Conservation (phyloP, 2,329 filamentous ascomycete genomes). For the Calonectria hongkongensis region DNA sequence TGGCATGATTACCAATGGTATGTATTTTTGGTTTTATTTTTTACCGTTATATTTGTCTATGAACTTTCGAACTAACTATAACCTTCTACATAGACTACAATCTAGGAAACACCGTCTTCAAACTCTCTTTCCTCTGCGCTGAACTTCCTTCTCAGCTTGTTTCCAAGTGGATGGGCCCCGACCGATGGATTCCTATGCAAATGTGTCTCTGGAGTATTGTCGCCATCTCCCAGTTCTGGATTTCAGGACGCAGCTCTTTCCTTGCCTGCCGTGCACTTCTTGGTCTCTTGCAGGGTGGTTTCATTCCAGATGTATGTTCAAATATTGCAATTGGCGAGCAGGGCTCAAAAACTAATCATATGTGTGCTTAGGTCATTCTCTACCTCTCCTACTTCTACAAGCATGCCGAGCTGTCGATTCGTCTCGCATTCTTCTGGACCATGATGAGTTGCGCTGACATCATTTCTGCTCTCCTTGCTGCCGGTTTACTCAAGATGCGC, state of each 20-base stretch:
- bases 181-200: conserved; percentile 76
- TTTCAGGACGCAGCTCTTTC: conserved; percentile 32
- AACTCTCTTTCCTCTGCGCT: conserved; percentile 56
- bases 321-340: no score
- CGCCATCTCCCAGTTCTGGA: conserved; percentile 58
- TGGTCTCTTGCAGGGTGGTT: conserved; percentile 35
- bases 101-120: conserved; percentile 58
- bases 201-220: conserved; percentile 59
- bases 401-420: conserved; percentile 47
- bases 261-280: conserved; percentile 34
- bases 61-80: neutral
- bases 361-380: conserved; percentile 63
- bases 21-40: no score
- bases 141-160: conserved; percentile 76
- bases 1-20: conserved; percentile 63
- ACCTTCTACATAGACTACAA: conserved; percentile 50
- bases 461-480: conserved; percentile 61
- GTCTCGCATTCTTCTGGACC: conserved; percentile 65
- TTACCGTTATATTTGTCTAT: no score
- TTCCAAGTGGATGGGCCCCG: conserved; percentile 74
- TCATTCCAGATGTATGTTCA: conserved; percentile 32
- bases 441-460: conserved; percentile 64
- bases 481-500: conserved; percentile 63
- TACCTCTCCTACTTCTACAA: conserved; percentile 83
- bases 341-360: neutral